A percentile compares a stretch with the other conserved stretches of the same genome.
Conservation (phyloP, 768 basidiomycete species). For the Galerina marginata region DNA sequence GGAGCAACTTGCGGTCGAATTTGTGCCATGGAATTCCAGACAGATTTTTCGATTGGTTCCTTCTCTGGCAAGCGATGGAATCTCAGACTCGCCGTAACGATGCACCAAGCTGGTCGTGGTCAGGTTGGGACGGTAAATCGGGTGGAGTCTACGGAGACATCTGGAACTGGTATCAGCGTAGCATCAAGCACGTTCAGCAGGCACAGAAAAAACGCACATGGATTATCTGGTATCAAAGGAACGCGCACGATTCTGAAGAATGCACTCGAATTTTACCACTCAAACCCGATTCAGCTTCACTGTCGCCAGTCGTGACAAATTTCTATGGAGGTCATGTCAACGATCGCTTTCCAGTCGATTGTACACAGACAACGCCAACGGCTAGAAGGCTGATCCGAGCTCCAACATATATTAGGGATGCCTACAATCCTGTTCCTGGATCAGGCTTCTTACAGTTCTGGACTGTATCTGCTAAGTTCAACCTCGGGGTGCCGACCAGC, state of each 20-base stretch:
- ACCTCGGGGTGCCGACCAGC: neutral
- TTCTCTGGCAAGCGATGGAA: constrained; percentile 9
- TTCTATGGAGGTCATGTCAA: constrained; percentile 2
- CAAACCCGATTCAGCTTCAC: neutral
- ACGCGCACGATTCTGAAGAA: constrained; percentile 9
- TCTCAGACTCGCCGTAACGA: neutral
- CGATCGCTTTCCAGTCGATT: constrained; percentile 7
- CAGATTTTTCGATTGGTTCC: constrained; percentile 16
- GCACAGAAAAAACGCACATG: constrained; percentile 3
- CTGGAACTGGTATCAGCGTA: constrained; percentile 5
- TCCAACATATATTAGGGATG: neutral
- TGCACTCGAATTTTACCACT: neutral
- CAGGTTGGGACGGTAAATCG: constrained; percentile 11
- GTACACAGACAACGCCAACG: constrained; percentile 2
- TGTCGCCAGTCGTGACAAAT: neutral
- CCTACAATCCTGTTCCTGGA: constrained; percentile 2
- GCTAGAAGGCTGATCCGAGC: constrained; percentile 2
- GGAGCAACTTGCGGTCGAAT: constrained; percentile 4
- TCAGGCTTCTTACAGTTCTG: constrained; percentile 16
- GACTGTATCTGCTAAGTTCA: constrained; percentile 5
- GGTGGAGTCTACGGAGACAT: neutral
- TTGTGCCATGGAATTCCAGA: constrained; percentile 17
- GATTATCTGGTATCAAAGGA: constrained; percentile 11
- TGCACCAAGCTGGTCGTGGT: constrained; percentile 20
- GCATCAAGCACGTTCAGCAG: neutral